Percentiles rank a stretch among this genome's conserved stretches.
Evolutionary conservation across 805 yeast species (phyloP).

Genomic region (Candida xiaguanensis): DNA sequence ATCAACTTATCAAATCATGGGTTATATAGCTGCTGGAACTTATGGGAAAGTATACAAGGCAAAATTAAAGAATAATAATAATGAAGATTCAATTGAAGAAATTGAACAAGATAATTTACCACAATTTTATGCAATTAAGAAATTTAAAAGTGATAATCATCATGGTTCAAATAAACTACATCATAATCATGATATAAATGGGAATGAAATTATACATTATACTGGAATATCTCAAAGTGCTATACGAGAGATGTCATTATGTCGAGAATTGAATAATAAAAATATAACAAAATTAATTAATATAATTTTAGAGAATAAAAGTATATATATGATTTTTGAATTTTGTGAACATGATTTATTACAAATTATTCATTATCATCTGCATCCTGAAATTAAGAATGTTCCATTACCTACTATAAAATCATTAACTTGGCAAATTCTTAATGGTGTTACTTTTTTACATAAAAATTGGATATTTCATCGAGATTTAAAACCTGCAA

Average conservation of each 20-base stretch:
- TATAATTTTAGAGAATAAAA: conserved; percentile 79
- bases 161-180: conserved; percentile 25
- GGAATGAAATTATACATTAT: conserved; percentile 68
- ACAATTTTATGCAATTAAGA: conserved; percentile 78
- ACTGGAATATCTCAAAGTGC: conserved; percentile 97
- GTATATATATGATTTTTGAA: conserved; percentile 92
- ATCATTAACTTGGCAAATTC: conserved; percentile 86
- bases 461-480: conserved; percentile 97
- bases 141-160: conserved; percentile 80
- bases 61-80: conserved; percentile 33
- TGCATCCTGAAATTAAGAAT: conserved; percentile 78
- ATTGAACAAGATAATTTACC: conserved; percentile 10
- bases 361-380: conserved; percentile 91
- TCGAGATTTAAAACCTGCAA: conserved; percentile 95
- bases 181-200: conserved; percentile 42
- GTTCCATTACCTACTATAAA: conserved; percentile 79
- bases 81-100: conserved; percentile 11
- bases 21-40: conserved; percentile 98
- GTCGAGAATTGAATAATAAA: conserved; percentile 78
- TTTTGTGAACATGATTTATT: conserved; percentile 93
- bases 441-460: conserved; percentile 84
- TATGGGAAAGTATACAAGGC: conserved; percentile 96
- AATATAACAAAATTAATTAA: conserved; percentile 80
- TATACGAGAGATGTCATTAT: conserved; percentile 91
- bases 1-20: conserved; percentile 82